Conservation (phyloP, 2,329 filamentous ascomycete species). For the Balansia obtecta region DNA sequence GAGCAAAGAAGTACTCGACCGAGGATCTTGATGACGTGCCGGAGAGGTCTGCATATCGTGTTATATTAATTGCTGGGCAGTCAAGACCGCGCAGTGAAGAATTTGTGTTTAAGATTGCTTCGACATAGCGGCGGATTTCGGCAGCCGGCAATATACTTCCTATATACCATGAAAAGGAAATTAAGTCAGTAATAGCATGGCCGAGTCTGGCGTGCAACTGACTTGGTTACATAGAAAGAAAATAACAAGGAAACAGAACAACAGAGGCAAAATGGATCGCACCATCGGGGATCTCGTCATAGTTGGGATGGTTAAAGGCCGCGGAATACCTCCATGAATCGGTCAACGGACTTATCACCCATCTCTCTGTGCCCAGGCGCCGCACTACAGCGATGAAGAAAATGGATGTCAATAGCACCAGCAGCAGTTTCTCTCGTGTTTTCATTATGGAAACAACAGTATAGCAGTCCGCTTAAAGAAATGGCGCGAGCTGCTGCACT, state of each 20-base stretch:
- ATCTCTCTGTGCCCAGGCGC: not conserved
- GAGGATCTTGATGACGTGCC: not conserved
- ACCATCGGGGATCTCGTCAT: not conserved
- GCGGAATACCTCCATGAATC: not conserved
- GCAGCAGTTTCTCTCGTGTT: not conserved
- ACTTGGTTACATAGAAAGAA: too few relatives aligned
- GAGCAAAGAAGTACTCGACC: constrained; percentile 34
- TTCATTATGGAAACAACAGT: not conserved
- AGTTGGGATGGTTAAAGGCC: too few relatives aligned
- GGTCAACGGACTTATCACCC: not conserved
- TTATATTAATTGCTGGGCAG: constrained; percentile 12
- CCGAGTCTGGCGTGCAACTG: too few relatives aligned
- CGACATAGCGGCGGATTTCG: constrained; percentile 11
- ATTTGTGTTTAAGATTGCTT: constrained; percentile 14
- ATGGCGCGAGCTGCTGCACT: not conserved
- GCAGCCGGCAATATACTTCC: constrained; percentile 3
- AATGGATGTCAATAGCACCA: not conserved
- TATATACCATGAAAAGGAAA: not conserved
- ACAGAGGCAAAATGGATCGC: not conserved
- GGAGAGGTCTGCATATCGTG: constrained; percentile 13
- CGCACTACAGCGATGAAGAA: not conserved
- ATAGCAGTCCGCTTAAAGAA: not conserved
- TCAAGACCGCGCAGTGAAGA: constrained; percentile 10
- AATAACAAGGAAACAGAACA: not conserved
- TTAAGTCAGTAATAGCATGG: too few relatives aligned